A percentile compares a stretch with the other conserved stretches of the same genome.
Evolutionary conservation across 2,329 filamentous ascomycete genomes (phyloP).

Genomic region (Fusarium dlaminii): DNA sequence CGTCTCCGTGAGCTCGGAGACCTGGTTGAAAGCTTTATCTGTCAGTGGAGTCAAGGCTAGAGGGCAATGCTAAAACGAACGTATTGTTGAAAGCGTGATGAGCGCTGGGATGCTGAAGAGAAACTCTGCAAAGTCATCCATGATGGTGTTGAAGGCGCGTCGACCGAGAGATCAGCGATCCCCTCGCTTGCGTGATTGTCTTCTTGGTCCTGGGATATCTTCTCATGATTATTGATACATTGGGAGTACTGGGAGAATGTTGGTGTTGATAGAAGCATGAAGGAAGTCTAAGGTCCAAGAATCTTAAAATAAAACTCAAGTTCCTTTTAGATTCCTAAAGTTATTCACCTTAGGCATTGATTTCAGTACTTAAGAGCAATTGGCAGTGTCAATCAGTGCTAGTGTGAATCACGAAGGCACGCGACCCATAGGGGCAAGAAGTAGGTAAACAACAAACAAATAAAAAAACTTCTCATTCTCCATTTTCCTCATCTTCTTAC

Average conservation of each 20-base stretch:
- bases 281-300: rapidly evolving
- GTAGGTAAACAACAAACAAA: too few species aligned
- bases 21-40: neutral
- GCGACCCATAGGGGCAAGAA: too few species aligned
- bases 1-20: neutral
- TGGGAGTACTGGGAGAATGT: neutral
- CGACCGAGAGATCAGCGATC: neutral
- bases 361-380: too few species aligned
- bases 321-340: neutral
- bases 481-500: too few species aligned
- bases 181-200: neutral
- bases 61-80: neutral
- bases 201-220: neutral
- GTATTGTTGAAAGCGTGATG: rapidly evolving
- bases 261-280: neutral
- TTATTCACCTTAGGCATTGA: too few species aligned
- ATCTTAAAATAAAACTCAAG: neutral
- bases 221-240: rapidly evolving
- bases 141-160: neutral
- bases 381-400: too few species aligned
- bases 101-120: neutral
- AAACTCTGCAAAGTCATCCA: neutral
- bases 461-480: too few species aligned
- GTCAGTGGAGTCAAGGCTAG: neutral
- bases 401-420: neutral